Conservation (phyloP, 148 eudicot species). For the Rhododendron vialii region DNA sequence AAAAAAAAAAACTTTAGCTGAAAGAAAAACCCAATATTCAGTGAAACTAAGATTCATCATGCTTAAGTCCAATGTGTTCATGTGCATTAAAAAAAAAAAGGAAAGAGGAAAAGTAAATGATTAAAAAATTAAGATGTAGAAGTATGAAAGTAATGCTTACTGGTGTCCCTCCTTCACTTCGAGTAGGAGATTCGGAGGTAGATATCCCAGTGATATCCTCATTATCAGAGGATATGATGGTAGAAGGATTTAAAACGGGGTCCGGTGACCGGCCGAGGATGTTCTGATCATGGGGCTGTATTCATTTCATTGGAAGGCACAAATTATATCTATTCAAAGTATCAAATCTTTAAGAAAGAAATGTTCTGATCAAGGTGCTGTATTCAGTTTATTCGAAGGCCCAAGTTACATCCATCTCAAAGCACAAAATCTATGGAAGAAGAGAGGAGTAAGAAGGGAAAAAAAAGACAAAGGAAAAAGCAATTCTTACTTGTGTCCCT, state of each 20-base stretch:
- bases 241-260: background rate
- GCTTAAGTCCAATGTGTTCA: background rate
- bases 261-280: background rate
- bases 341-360: background rate
- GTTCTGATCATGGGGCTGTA: slow-evolving; percentile 2
- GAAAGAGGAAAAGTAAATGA: background rate
- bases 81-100: background rate
- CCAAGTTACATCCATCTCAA: background rate
- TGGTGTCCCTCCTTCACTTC: background rate
- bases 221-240: background rate
- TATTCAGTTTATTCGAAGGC: background rate
- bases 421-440: background rate
- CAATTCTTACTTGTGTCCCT: slow-evolving; percentile 1
- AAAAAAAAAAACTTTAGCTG: background rate
- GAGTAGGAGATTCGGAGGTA: background rate
- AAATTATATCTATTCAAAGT: background rate
- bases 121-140: background rate
- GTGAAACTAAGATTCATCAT: background rate
- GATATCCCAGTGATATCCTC: background rate
- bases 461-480: background rate
- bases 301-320: background rate
- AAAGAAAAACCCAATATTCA: background rate
- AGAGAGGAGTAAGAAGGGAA: background rate
- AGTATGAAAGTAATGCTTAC: background rate
- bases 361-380: background rate